Evolutionary conservation across 2,329 filamentous ascomycete species (phyloP).

Genomic region (Pezicula carpinea): DNA sequence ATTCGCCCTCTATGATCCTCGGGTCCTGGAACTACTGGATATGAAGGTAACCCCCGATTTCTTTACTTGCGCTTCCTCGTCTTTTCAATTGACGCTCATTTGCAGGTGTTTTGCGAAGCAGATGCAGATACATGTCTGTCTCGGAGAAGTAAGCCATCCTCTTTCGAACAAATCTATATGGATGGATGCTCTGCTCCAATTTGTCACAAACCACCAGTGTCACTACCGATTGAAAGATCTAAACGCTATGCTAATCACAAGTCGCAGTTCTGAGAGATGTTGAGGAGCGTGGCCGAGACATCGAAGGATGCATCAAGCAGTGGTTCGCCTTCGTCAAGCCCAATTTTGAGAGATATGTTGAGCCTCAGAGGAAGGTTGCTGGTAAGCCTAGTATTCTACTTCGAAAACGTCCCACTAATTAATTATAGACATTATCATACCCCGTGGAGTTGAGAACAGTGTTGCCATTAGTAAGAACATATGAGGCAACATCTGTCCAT

Average conservation of each 20-base stretch:
- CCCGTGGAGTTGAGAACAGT: constrained; percentile 87
- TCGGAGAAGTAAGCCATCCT: constrained; percentile 63
- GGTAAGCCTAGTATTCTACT: constrained; percentile 39
- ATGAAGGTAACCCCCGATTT: constrained; percentile 61
- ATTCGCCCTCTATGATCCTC: constrained; percentile 83
- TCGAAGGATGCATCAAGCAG: constrained; percentile 95
- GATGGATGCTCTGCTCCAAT: too few relatives aligned
- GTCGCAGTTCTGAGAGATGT: constrained; percentile 70
- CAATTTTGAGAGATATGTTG: constrained; percentile 90
- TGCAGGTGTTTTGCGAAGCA: constrained; percentile 87
- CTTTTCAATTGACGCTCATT: constrained; percentile 3
- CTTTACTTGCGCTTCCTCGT: background rate
- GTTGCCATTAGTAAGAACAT: constrained; percentile 70
- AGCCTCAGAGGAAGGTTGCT: constrained; percentile 84
- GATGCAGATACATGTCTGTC: constrained; percentile 92
- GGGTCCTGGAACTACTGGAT: constrained; percentile 82
- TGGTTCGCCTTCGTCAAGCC: constrained; percentile 97
- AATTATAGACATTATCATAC: constrained; percentile 77
- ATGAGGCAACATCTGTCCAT: constrained; percentile 5
- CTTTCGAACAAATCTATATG: constrained; percentile 3
- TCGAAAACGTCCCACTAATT: constrained; percentile 1
- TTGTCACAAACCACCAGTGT: background rate
- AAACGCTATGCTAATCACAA: too few relatives aligned
- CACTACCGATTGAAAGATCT: too few relatives aligned
- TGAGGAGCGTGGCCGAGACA: constrained; percentile 79